These are phyloP conservation scores for Prunus mongolica DNA, from an alignment of 306 rosid species.

Conservation along the genomic window DNA sequence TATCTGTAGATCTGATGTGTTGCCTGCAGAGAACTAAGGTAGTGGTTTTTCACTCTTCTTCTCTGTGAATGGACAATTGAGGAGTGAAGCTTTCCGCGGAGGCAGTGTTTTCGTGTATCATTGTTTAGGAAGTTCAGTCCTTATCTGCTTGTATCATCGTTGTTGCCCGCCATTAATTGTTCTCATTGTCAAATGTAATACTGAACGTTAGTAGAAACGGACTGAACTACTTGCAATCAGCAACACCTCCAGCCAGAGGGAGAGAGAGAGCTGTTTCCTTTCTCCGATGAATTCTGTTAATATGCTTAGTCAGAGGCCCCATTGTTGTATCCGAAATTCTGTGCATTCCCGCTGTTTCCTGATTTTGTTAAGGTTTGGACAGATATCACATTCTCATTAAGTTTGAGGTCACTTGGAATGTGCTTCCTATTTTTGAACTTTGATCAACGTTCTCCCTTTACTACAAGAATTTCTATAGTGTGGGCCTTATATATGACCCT, in stretches of 20 bases:
- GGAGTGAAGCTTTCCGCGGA: constrained; percentile 19
- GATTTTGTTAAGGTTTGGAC: background rate
- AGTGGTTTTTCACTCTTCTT: constrained; percentile 16
- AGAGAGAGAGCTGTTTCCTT: background rate
- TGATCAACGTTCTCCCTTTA: too few species aligned
- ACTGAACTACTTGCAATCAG: constrained; percentile 26
- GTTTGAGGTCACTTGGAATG: background rate
- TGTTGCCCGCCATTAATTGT: constrained; percentile 34
- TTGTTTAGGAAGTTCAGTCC: constrained; percentile 39
- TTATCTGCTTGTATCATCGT: constrained; percentile 25
- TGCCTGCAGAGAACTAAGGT: constrained; percentile 42
- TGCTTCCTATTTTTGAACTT: background rate
- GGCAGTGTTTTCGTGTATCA: constrained; percentile 8
- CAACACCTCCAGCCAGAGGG: background rate
- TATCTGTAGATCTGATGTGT: constrained; percentile 61
- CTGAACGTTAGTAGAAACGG: constrained; percentile 36
- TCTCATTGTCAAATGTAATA: constrained; percentile 29
- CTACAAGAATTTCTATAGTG: too few species aligned
- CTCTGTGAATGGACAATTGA: constrained; percentile 4
- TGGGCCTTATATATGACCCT: too few species aligned
- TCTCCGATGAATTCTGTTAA: background rate
- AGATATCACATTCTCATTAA: too few species aligned
- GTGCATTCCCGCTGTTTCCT: background rate
- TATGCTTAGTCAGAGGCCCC: background rate
- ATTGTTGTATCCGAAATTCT: background rate